These are phyloP conservation scores for Yamadazyma kanchanaburiensis DNA, from an alignment of 1,139 yeast species.

Conservation along the genomic window DNA sequence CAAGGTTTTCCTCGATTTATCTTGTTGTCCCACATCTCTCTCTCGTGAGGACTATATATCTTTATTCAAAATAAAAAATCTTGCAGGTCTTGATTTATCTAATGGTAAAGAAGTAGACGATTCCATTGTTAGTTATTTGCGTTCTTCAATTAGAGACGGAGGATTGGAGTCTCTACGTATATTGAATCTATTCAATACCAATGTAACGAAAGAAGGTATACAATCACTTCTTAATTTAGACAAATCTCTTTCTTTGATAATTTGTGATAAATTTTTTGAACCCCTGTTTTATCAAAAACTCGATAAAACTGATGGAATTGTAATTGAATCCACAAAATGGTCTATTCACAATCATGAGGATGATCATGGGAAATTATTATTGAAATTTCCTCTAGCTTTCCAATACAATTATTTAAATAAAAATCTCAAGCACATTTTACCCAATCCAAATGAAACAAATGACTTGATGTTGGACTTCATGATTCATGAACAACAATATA, in stretches of 20 bases:
- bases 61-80: constrained; percentile 26
- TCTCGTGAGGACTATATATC: constrained; percentile 23
- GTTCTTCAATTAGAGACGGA: constrained; percentile 21
- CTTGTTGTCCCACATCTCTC: constrained; percentile 7
- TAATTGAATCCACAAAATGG: constrained; percentile 22
- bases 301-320: not conserved
- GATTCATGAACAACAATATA: constrained; percentile 12
- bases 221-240: constrained; percentile 12
- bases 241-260: constrained; percentile 20
- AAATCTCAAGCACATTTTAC: constrained; percentile 4
- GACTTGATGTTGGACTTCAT: constrained; percentile 19
- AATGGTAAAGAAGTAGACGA: constrained; percentile 27
- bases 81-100: constrained; percentile 34
- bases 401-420: constrained; percentile 19
- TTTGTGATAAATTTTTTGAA: constrained; percentile 10
- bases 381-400: constrained; percentile 25
- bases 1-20: constrained; percentile 10
- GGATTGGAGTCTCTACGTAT: constrained; percentile 21
- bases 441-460: not conserved
- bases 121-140: constrained; percentile 23
- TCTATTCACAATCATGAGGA: constrained; percentile 10
- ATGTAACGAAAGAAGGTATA: constrained; percentile 19
- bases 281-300: constrained; percentile 16
- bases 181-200: constrained; percentile 24
- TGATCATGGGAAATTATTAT: constrained; percentile 11